phyloP scores from a whole-genome alignment of 495 filamentous ascomycete species.

The Amorphotheca resinae region DNA sequence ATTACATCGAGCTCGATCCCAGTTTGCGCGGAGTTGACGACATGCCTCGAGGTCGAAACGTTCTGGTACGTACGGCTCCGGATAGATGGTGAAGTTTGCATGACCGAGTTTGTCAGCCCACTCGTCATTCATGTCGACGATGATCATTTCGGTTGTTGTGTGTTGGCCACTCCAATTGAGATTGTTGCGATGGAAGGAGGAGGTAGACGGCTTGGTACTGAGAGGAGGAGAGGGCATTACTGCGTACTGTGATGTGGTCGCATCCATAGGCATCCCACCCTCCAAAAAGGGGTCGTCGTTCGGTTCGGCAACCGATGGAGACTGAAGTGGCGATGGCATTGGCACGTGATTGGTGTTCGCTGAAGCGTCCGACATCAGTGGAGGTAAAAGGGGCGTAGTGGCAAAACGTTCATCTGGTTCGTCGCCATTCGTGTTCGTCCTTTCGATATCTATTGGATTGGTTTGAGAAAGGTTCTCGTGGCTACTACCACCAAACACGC shows the following conservation, averaged over 20 bases:
- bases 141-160: constrained; percentile 34
- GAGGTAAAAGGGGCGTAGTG: constrained; percentile 72
- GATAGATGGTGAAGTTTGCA: constrained; percentile 81
- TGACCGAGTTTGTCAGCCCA: constrained; percentile 81
- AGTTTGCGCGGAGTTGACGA: constrained; percentile 57
- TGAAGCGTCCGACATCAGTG: constrained; percentile 50
- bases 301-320: constrained; percentile 42
- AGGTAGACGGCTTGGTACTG: constrained; percentile 64
- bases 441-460: constrained; percentile 45
- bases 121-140: constrained; percentile 55
- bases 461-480: constrained; percentile 23
- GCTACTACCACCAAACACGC: constrained; percentile 43
- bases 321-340: constrained; percentile 69
- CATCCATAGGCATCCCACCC: constrained; percentile 16
- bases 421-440: constrained; percentile 33
- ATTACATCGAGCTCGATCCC: constrained; percentile 68
- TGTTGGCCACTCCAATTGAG: constrained; percentile 14
- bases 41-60: constrained; percentile 45
- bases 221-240: constrained; percentile 60
- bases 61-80: constrained; percentile 64
- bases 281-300: constrained; percentile 13
- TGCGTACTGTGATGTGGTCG: constrained; percentile 25
- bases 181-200: constrained; percentile 51
- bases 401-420: constrained; percentile 52
- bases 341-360: constrained; percentile 27